Evolutionary conservation across 192 early-diverging fungal genomes (phyloP).

Genomic region (Coemansia sp.): DNA sequence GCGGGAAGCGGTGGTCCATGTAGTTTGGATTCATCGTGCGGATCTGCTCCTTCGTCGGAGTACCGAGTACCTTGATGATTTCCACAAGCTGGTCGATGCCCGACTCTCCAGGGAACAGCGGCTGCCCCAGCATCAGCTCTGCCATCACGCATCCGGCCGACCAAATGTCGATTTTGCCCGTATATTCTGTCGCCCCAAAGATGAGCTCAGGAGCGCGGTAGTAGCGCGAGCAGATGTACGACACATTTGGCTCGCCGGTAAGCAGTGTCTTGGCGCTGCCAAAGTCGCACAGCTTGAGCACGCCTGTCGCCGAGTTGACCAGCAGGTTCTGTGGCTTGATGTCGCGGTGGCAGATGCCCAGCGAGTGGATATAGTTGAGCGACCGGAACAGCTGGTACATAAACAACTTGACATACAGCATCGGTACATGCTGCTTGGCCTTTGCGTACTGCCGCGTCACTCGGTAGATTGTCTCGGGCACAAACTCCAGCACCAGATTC

Average conservation of each 20-base stretch:
- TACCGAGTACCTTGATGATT: slow-evolving; percentile 99
- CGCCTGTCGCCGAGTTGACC: slow-evolving; percentile 83
- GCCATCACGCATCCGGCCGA: slow-evolving; percentile 96
- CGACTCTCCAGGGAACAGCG: slow-evolving; percentile 93
- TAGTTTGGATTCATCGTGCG: slow-evolving; percentile 98
- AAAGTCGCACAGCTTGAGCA: slow-evolving; percentile 98
- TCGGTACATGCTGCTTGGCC: slow-evolving; percentile 91
- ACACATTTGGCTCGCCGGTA: slow-evolving; percentile 95
- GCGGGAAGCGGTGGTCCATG: slow-evolving; percentile 97
- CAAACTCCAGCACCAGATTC: slow-evolving; percentile 92
- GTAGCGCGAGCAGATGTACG: slow-evolving; percentile 97
- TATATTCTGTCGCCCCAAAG: slow-evolving; percentile 94
- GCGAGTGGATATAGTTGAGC: slow-evolving; percentile 92
- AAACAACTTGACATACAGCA: slow-evolving; percentile 94
- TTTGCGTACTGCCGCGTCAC: slow-evolving; percentile 88
- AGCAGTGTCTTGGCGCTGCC: slow-evolving; percentile 95
- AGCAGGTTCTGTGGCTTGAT: slow-evolving; percentile 99
- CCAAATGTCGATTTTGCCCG: slow-evolving; percentile 89
- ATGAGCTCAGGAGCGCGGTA: slow-evolving; percentile 97
- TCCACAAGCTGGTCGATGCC: slow-evolving; percentile 98
- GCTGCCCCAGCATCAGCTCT: slow-evolving; percentile 90
- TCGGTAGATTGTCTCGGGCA: slow-evolving; percentile 96
- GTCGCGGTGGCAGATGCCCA: slow-evolving; percentile 98
- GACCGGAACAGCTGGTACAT: slow-evolving; percentile 99
- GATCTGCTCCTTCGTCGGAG: slow-evolving; percentile 94